phyloP scores from a whole-genome alignment of 345 rosid species.

The Geranium rotundifolium region DNA sequence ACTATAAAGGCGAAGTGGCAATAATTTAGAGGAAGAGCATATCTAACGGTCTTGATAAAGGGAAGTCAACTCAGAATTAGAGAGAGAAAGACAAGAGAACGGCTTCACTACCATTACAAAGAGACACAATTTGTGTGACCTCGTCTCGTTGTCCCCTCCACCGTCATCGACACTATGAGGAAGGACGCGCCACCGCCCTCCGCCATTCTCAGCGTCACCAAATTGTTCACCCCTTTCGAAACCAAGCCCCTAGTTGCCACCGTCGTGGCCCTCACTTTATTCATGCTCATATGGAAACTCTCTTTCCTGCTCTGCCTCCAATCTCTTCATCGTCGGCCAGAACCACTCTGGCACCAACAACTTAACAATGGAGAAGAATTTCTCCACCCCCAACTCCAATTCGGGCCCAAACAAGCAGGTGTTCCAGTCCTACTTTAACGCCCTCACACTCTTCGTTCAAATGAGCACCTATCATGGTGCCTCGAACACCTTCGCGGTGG shows the following conservation, averaged over 20 bases:
- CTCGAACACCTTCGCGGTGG: constrained; percentile 49
- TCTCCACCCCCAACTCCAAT: background rate
- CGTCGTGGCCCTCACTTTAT: constrained; percentile 50
- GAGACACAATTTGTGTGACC: too few relatives aligned
- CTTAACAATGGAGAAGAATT: background rate
- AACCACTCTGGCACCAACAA: constrained; percentile 18
- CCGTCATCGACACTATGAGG: constrained; percentile 39
- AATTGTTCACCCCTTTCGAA: constrained; percentile 38
- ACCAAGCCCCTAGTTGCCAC: constrained; percentile 55
- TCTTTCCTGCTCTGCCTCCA: constrained; percentile 53
- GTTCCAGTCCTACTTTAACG: constrained; percentile 62
- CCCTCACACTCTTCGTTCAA: constrained; percentile 69
- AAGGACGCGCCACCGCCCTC: constrained; percentile 35
- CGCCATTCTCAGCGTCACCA: constrained; percentile 13
- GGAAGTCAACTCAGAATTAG: too few relatives aligned
- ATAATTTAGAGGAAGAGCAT: too few relatives aligned
- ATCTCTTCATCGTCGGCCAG: constrained; percentile 27
- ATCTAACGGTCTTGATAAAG: too few relatives aligned
- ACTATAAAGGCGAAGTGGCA: too few relatives aligned
- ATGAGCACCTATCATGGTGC: constrained; percentile 96
- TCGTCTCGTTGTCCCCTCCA: background rate
- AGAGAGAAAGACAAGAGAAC: too few relatives aligned
- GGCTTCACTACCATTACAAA: too few relatives aligned
- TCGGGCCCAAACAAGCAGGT: constrained; percentile 21
- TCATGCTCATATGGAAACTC: constrained; percentile 63